Evolutionary conservation across 192 early-diverging fungal genomes (phyloP), one percentile per base, ranked within the genome.

Genomic region (Gamsiella multidivaricata): DNA sequence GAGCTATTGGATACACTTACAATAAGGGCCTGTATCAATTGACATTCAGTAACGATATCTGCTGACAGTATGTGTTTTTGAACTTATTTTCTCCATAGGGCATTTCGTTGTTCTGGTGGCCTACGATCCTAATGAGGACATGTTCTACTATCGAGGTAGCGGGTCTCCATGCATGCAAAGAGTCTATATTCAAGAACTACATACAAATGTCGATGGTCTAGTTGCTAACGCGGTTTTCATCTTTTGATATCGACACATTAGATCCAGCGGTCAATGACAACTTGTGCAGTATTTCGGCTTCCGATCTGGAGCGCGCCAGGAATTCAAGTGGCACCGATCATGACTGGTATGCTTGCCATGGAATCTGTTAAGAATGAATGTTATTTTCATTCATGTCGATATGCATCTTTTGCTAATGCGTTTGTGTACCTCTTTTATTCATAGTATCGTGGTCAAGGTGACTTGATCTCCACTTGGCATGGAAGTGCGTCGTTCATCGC

Each of bases 81-180:
- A n/a, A n/a, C n/a, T n/a, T 49, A 54, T 65, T 75, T 31, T 20
- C 43, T 34, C 56, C 12, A 32, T 87, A 70, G 96, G 96, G 3
- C 96, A 97, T 76, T 97, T 94, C 66, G 90, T 97, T 28, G 79
- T 94, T 37, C 82, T 97, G n/a, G 89, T 95, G 43, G 92, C 89
- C 5, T 97, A 95, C 64, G 92, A 95, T 45, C 88, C 90, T 2
- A 85, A 86, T 23, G 83, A 84, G 28, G 94, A 97, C 81, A 57
- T 86, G 68, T 94, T 97, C 68, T 83, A 92, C 20, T 94, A 94
- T 63, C 89, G 96, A 55, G 73, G 73, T 76, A 61, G n/a, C n/a
- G n/a, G n/a, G 20, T 18, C n/a, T 10, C 31, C 4, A 2, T 3
- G 7, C 22, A 39, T 11, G 15, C 33, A 20, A 4, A 37, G 34